Conservation (phyloP, 169 alveolate genomes). For the Plasmodium fragile region DNA sequence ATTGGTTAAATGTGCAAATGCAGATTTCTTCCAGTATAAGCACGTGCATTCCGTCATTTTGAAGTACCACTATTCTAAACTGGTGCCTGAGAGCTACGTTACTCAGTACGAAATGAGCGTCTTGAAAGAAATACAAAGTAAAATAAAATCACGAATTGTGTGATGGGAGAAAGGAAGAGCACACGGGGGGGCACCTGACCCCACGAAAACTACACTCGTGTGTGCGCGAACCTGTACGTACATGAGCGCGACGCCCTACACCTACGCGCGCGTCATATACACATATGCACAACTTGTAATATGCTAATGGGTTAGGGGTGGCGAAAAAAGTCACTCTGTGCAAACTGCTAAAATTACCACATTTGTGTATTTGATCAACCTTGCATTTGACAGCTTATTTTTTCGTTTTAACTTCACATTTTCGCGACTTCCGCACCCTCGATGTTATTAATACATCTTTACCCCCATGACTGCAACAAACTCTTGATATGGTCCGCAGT, state of each 20-base stretch:
- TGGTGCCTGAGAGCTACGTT: slow-evolving; percentile 32
- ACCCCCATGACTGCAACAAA: not conserved
- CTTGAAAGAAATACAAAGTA: slow-evolving; percentile 4
- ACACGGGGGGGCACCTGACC: not conserved
- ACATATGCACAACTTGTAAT: not conserved
- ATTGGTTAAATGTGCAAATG: slow-evolving; percentile 18
- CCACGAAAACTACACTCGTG: not conserved
- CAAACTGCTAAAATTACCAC: not conserved
- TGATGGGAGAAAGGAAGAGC: not conserved
- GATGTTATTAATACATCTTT: not conserved
- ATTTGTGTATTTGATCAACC: not conserved
- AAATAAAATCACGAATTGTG: slow-evolving; percentile 17
- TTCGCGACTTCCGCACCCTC: not conserved
- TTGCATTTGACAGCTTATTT: not conserved
- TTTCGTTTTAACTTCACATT: not conserved
- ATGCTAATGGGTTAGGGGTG: not conserved
- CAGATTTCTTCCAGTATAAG: slow-evolving; percentile 64
- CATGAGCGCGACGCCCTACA: not conserved
- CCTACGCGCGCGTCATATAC: not conserved
- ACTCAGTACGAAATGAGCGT: slow-evolving; percentile 37
- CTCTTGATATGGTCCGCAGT: not conserved
- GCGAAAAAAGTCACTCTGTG: not conserved
- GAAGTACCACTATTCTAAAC: slow-evolving; percentile 39
- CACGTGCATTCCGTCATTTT: slow-evolving; percentile 63
- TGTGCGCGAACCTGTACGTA: not conserved